Evolutionary conservation across 768 basidiomycete genomes (phyloP).

Genomic region (Lentinula edodes): DNA sequence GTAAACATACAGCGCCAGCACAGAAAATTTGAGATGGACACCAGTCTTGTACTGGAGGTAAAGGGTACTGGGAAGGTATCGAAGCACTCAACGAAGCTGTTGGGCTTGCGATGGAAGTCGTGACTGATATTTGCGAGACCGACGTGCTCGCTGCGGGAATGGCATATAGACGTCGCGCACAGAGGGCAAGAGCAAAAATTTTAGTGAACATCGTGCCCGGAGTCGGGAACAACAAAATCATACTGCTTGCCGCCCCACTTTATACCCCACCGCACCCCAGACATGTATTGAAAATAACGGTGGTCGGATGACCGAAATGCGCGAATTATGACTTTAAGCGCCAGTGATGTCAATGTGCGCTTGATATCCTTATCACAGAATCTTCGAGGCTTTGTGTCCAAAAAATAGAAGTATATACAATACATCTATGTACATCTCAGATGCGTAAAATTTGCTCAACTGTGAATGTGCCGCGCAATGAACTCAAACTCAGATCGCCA

Average conservation of each 20-base stretch:
- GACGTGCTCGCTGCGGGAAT: background rate
- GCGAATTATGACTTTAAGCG: slow-evolving; percentile 9
- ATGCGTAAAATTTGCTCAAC: no score
- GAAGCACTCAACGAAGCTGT: slow-evolving; percentile 43
- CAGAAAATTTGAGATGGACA: slow-evolving; percentile 78
- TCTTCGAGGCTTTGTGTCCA: no score
- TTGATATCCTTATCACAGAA: background rate
- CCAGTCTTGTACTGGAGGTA: slow-evolving; percentile 73
- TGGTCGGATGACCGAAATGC: slow-evolving; percentile 5
- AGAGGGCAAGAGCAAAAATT: background rate
- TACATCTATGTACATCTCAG: no score
- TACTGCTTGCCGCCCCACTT: background rate
- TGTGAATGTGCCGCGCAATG: no score
- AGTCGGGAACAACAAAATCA: background rate
- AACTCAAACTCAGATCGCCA: no score
- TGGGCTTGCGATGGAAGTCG: slow-evolving; percentile 63
- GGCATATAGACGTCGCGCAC: slow-evolving; percentile 5
- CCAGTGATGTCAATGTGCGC: background rate
- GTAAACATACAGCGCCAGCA: slow-evolving; percentile 56
- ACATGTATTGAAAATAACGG: background rate
- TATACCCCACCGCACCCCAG: background rate
- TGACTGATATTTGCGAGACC: slow-evolving; percentile 34
- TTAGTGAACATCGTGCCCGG: background rate
- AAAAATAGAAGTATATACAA: no score
- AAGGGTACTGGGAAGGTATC: slow-evolving; percentile 60